Conservation (phyloP, 2,329 filamentous ascomycete genomes). For the Ophiosphaerella narmari region DNA sequence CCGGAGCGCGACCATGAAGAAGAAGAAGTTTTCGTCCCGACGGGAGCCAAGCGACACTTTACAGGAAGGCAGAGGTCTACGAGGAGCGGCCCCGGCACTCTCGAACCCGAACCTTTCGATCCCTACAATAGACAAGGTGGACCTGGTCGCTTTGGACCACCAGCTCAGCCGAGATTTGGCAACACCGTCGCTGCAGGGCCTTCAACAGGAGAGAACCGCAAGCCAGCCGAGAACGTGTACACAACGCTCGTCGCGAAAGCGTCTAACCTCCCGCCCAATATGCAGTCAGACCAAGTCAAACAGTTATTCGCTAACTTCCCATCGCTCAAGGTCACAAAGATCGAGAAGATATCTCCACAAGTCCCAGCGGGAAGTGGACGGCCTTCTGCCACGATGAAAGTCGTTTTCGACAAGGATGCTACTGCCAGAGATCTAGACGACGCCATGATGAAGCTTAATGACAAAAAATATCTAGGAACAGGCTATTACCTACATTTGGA, state of each 20-base stretch:
- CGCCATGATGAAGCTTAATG: slow-evolving; percentile 39
- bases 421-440: slow-evolving; percentile 33
- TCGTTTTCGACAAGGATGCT: slow-evolving; percentile 40
- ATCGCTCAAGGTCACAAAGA: slow-evolving; percentile 38
- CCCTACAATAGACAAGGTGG: slow-evolving; percentile 19
- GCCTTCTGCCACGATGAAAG: slow-evolving; percentile 35
- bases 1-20: slow-evolving; percentile 23
- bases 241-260: slow-evolving; percentile 38
- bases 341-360: slow-evolving; percentile 33
- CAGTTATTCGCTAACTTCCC: slow-evolving; percentile 37
- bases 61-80: slow-evolving; percentile 33
- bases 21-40: slow-evolving; percentile 33
- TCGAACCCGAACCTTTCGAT: slow-evolving; percentile 30
- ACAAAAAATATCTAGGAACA: slow-evolving; percentile 40
- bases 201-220: slow-evolving; percentile 16
- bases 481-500: slow-evolving; percentile 44
- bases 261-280: slow-evolving; percentile 38
- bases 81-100: slow-evolving; percentile 42
- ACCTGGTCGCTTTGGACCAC: slow-evolving; percentile 18
- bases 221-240: slow-evolving; percentile 31
- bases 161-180: slow-evolving; percentile 22
- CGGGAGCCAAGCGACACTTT: slow-evolving; percentile 37
- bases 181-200: slow-evolving; percentile 15
- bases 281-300: slow-evolving; percentile 28
- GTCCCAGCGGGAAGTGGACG: slow-evolving; percentile 23